Base-by-base conservation (phyloP, 2,329 filamentous ascomycete genomes). In the Acrodontium crateriforme region DNA sequence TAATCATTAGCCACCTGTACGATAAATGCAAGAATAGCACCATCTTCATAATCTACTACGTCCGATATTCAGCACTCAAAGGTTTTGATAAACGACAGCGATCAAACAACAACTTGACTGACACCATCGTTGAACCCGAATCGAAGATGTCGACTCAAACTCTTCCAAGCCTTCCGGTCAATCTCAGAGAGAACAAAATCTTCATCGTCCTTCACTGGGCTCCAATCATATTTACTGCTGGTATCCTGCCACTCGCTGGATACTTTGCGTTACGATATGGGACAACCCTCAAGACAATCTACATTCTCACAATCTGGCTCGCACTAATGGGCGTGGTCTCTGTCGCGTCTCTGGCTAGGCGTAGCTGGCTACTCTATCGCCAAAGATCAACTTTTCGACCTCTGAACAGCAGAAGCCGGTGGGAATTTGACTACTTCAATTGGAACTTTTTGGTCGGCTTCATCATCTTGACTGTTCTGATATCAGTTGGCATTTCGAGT, bases 381-480 rank as follows among this genome's bases (percentile, higher is more conserved):
- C 6, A n/a, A 9, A 13, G 17, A 10, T 35, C 29, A 6, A 20
- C n/a, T 3, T 28, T 20, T n/a, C 29, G 29, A 1, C 32, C 32
- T 25, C 15, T 32, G 3, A 22, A 17, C 3, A 16, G 10, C 6
- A 6, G 9, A 12, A 24, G 7, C 6, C n/a, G 19, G 4, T 22
- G 25, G 29, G 29, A 16, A 11, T 5, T 29, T 10, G 34, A 36
- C 27, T 36, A 27, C 30, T 36, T 36, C 27, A 16, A 28, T 4
- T 36, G 31, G 23, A 36, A 34, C 16, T 34, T 34, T 14, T 5
- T 36, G 10, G 16, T 33, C 16, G 27, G 24, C 10, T 36, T 36
- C 12, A 5, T 25, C 11, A 19, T 24, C 5, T 10, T 36, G 3
- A 36, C 34, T 9, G 18, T 26, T 4, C 6, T 36, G 9, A 34